These are phyloP conservation scores for Podila minutissima DNA, from an alignment of 192 early-diverging fungal genomes.

Conservation along the genomic window DNA sequence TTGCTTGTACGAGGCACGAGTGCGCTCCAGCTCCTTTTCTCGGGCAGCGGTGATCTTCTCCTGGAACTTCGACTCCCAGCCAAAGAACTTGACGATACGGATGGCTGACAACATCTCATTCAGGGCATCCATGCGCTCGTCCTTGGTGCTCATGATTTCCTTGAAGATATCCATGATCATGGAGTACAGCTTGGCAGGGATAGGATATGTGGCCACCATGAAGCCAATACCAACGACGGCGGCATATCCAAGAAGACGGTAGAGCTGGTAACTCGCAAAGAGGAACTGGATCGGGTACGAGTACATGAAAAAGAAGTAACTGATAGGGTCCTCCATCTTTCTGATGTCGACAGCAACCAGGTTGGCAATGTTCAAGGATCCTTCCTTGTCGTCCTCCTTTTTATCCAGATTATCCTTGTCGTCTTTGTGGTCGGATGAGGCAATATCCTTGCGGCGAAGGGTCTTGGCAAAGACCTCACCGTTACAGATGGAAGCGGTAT, in stretches of 20 bases:
- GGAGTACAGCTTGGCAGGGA: conserved; percentile 56
- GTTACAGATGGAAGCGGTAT: conserved; percentile 55
- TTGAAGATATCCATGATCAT: conserved; percentile 60
- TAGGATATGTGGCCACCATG: conserved; percentile 71
- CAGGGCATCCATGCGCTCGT: conserved; percentile 83
- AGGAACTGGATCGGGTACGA: conserved; percentile 70
- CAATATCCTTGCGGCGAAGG: conserved; percentile 55
- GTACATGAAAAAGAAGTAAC: conserved; percentile 62
- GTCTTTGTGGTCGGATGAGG: conserved; percentile 20
- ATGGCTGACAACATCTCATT: conserved; percentile 85
- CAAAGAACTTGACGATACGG: conserved; percentile 93
- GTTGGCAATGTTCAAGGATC: conserved; percentile 40
- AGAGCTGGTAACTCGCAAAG: conserved; percentile 71
- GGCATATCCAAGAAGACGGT: conserved; percentile 78
- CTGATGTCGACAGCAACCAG: conserved; percentile 38
- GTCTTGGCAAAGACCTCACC: conserved; percentile 51
- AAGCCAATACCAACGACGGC: conserved; percentile 79
- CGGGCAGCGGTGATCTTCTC: conserved; percentile 72
- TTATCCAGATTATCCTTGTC: conserved; percentile 43
- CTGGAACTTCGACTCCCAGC: conserved; percentile 82
- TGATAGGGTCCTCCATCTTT: conserved; percentile 27
- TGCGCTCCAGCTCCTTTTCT: conserved; percentile 63
- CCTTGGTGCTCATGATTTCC: conserved; percentile 64
- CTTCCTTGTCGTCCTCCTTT: conserved; percentile 13
- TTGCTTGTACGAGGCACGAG: conserved; percentile 56